These are phyloP conservation scores for Fusarium odoratissimum DNA, from an alignment of 2,329 filamentous ascomycete genomes.

Conservation along the genomic window DNA sequence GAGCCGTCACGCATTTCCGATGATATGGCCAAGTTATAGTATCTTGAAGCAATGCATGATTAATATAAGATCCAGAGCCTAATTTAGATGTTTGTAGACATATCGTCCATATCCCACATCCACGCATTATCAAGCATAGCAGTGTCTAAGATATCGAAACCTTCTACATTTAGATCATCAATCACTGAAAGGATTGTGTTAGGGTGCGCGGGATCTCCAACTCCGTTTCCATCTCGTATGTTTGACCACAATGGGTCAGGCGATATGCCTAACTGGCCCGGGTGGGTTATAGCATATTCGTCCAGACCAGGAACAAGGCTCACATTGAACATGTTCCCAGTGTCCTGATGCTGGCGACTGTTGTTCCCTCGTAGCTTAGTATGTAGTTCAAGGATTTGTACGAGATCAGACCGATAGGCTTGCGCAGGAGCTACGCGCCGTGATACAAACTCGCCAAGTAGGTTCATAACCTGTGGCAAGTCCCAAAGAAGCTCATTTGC, in stretches of 20 bases:
- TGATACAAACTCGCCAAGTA: slow-evolving; percentile 31
- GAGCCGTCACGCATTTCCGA: background rate
- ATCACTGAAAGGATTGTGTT: slow-evolving; percentile 33
- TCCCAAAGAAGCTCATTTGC: slow-evolving; percentile 38
- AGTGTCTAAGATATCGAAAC: slow-evolving; percentile 3
- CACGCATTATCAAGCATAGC: slow-evolving; percentile 25
- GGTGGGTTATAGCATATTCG: slow-evolving; percentile 20
- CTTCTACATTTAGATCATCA: slow-evolving; percentile 27
- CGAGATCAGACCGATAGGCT: slow-evolving; percentile 30
- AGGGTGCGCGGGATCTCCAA: slow-evolving; percentile 1
- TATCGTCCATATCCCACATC: slow-evolving; percentile 29
- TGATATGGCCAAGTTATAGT: too few species aligned
- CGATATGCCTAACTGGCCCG: slow-evolving; percentile 5
- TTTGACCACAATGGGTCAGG: slow-evolving; percentile 37
- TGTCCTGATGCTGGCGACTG: background rate
- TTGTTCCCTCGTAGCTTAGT: slow-evolving; percentile 18
- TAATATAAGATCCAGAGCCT: background rate
- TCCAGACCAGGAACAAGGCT: background rate
- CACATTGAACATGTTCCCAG: background rate
- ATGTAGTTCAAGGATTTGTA: slow-evolving; percentile 32
- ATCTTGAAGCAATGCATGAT: background rate
- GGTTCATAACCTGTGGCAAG: slow-evolving; percentile 33
- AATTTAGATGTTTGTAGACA: background rate
- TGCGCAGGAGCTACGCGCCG: slow-evolving; percentile 33
- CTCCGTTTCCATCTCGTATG: background rate